A percentile compares a stretch with the other conserved stretches of the same genome.
Conservation (phyloP, 225 moss, liverwort and hornwort species). For the Antitrichia curtipendula region DNA sequence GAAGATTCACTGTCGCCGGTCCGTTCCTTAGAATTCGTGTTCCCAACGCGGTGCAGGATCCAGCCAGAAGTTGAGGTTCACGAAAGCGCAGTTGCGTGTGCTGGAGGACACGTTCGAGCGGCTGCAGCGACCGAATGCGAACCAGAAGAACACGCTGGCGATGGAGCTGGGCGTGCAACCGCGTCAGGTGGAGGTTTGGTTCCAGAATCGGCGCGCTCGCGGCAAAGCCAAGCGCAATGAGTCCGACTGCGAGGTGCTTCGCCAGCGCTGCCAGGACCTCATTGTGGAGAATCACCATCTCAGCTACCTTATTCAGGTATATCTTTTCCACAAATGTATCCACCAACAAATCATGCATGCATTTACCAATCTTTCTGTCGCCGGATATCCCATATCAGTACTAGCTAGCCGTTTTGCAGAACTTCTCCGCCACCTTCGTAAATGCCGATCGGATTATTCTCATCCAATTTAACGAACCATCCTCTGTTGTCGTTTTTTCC, state of each 20-base stretch:
- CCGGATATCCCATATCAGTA: not conserved
- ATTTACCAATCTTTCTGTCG: not conserved
- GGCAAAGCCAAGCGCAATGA: constrained; percentile 46
- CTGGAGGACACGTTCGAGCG: constrained; percentile 44
- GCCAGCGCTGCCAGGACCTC: constrained; percentile 51
- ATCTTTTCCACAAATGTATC: not conserved
- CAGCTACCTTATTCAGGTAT: constrained; percentile 46
- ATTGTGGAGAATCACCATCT: constrained; percentile 53
- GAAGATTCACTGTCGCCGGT: not conserved
- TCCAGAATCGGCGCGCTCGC: constrained; percentile 42
- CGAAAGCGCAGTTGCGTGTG: constrained; percentile 39
- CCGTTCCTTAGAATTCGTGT: not conserved
- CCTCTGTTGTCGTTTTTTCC: not conserved
- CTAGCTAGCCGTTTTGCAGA: not conserved
- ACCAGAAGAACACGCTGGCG: constrained; percentile 45
- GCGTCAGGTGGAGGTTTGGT: constrained; percentile 54
- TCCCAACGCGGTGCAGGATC: constrained; percentile 9
- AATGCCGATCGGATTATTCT: not conserved
- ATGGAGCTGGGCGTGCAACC: constrained; percentile 46
- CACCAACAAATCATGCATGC: not conserved
- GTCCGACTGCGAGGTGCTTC: constrained; percentile 45
- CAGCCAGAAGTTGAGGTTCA: constrained; percentile 46
- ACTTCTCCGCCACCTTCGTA: not conserved
- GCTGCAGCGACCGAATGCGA: constrained; percentile 37
- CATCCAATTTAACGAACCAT: not conserved